Evolutionary conservation across 1,139 yeast genomes (phyloP).

Genomic region (Pichia sp.): DNA sequence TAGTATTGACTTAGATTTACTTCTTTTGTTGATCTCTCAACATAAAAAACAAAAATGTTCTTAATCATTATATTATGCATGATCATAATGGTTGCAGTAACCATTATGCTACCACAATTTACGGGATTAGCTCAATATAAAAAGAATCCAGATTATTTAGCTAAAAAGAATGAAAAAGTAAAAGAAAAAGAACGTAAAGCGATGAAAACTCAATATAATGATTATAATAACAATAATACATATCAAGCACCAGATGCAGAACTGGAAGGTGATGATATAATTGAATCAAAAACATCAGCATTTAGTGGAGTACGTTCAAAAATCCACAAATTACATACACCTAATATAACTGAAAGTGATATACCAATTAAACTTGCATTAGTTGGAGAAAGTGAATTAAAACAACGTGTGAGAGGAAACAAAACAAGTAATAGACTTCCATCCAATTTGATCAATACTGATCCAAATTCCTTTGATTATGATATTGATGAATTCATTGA

Average conservation of each 20-base stretch:
- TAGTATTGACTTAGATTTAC: not conserved
- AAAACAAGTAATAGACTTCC: not conserved
- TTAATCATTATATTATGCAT: constrained; percentile 21
- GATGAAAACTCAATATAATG: constrained; percentile 5
- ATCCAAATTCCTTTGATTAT: constrained; percentile 38
- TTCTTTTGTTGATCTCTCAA: not conserved
- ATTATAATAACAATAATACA: not conserved
- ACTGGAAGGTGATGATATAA: constrained; percentile 10
- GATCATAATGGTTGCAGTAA: constrained; percentile 28
- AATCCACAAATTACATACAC: constrained; percentile 6
- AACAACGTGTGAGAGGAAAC: constrained; percentile 15
- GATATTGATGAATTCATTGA: constrained; percentile 43
- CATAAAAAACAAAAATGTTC: constrained; percentile 5
- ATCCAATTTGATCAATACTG: constrained; percentile 15
- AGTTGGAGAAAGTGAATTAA: constrained; percentile 18
- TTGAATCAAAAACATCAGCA: constrained; percentile 1
- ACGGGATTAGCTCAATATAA: constrained; percentile 34
- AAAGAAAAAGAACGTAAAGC: constrained; percentile 1
- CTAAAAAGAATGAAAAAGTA: constrained; percentile 12
- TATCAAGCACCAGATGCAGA: constrained; percentile 37
- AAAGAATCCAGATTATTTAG: constrained; percentile 24
- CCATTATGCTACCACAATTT: constrained; percentile 31
- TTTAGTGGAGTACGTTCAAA: constrained; percentile 7
- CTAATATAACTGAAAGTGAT: constrained; percentile 28
- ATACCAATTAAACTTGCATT: constrained; percentile 32